These are phyloP conservation scores for Neurospora africana DNA, from an alignment of 495 filamentous ascomycete species.

Conservation along the genomic window DNA sequence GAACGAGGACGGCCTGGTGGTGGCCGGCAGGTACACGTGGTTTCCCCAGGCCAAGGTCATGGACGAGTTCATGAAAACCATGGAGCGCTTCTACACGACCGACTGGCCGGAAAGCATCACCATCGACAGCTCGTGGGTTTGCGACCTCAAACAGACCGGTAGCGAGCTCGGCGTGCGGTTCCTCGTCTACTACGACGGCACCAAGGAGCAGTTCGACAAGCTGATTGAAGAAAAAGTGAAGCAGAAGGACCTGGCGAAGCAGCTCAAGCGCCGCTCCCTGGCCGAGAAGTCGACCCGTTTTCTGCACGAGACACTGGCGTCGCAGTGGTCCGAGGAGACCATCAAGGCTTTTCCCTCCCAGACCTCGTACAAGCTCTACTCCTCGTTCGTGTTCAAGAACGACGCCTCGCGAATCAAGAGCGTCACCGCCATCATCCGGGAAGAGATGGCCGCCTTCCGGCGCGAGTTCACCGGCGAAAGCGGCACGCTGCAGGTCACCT, in stretches of 20 bases:
- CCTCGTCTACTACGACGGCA: not conserved
- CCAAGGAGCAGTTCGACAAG: not conserved
- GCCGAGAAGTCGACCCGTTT: conserved; percentile 19
- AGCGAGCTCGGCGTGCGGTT: not conserved
- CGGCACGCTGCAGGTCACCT: not conserved
- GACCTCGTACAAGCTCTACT: conserved; percentile 9
- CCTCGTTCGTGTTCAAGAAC: conserved; percentile 7
- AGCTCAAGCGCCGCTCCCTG: conserved; percentile 14
- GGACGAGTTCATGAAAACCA: not conserved
- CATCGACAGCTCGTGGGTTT: conserved; percentile 21
- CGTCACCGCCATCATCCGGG: not conserved
- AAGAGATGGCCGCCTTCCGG: not conserved
- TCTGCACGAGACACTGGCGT: conserved; percentile 20
- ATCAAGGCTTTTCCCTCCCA: conserved; percentile 10
- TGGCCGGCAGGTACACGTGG: not conserved
- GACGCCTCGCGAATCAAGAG: not conserved
- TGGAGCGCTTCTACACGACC: not conserved
- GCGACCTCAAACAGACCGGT: conserved; percentile 8
- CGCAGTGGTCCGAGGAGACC: conserved; percentile 22
- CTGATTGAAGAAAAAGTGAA: not conserved
- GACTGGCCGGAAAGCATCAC: conserved; percentile 8
- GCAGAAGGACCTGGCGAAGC: not conserved
- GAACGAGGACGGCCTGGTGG: not conserved
- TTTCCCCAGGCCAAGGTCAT: not conserved
- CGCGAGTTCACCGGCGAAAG: not conserved